phyloP scores from a whole-genome alignment of 352 stramenopile species.

The Phytophthora palmivora region DNA sequence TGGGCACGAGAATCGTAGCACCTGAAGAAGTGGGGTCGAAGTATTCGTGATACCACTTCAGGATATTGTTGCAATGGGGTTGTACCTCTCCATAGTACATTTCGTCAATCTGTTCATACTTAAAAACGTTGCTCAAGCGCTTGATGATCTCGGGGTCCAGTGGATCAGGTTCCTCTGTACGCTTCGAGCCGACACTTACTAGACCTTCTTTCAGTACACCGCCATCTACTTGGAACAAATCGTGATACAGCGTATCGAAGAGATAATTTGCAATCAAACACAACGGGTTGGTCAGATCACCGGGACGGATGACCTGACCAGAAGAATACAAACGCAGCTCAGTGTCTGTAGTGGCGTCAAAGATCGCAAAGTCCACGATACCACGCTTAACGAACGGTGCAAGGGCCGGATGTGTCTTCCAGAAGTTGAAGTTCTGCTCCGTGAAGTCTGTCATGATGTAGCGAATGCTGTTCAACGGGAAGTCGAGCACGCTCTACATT shows the following conservation, averaged over 20 bases:
- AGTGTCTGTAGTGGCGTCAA: conserved; percentile 92
- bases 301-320: conserved; percentile 53
- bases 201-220: conserved; percentile 91
- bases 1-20: conserved; percentile 91
- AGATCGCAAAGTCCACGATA: conserved; percentile 94
- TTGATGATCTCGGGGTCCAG: conserved; percentile 95
- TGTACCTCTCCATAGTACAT: conserved; percentile 82
- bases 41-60: conserved; percentile 93
- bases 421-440: conserved; percentile 94
- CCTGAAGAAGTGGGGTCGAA: conserved; percentile 63
- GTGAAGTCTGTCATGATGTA: conserved; percentile 97
- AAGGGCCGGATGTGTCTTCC: conserved; percentile 88
- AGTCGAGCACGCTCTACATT: conserved; percentile 75
- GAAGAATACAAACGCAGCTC: conserved; percentile 76
- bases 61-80: conserved; percentile 89
- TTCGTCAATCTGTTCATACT: conserved; percentile 84
- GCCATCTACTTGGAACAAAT: conserved; percentile 90
- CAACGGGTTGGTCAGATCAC: conserved; percentile 85
- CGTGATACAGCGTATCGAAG: conserved; percentile 94
- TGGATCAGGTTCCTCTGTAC: conserved; percentile 71
- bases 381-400: conserved; percentile 86
- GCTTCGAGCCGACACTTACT: conserved; percentile 87
- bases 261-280: conserved; percentile 95
- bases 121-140: conserved; percentile 89
- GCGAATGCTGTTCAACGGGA: conserved; percentile 90